Evolutionary conservation across 306 rosid species (phyloP).

Genomic region (Malus fusca): DNA sequence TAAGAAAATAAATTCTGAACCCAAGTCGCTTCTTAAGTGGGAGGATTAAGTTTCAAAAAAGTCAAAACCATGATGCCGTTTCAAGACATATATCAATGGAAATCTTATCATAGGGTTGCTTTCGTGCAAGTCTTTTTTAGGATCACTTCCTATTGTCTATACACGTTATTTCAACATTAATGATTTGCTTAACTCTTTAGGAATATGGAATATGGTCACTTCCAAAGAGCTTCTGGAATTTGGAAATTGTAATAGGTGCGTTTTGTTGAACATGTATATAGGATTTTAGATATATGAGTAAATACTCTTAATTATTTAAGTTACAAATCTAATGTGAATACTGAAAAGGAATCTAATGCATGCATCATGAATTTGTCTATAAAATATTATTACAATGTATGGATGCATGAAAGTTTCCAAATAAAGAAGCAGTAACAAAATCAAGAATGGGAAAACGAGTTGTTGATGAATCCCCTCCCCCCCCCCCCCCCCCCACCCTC

Average conservation of each 20-base stretch:
- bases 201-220: not conserved
- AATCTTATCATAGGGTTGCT: slow-evolving; percentile 9
- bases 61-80: slow-evolving; percentile 1
- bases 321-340: no score
- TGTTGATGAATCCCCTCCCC: not conserved
- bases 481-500: not conserved
- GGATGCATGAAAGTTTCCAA: not conserved
- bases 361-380: no score
- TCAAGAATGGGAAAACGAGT: not conserved
- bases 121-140: not conserved
- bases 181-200: not conserved
- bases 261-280: not conserved
- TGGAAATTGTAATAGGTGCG: not conserved
- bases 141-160: not conserved
- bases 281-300: no score
- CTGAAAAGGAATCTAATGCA: no score
- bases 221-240: not conserved
- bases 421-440: not conserved
- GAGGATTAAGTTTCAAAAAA: not conserved
- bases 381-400: no score
- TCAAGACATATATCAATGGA: not conserved
- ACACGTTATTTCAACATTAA: not conserved
- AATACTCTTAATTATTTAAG: no score
- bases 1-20: not conserved
- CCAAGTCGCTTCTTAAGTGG: not conserved